phyloP scores from a whole-genome alignment of 2,329 filamentous ascomycete species.

The Pseudogymnoascus sp. region DNA sequence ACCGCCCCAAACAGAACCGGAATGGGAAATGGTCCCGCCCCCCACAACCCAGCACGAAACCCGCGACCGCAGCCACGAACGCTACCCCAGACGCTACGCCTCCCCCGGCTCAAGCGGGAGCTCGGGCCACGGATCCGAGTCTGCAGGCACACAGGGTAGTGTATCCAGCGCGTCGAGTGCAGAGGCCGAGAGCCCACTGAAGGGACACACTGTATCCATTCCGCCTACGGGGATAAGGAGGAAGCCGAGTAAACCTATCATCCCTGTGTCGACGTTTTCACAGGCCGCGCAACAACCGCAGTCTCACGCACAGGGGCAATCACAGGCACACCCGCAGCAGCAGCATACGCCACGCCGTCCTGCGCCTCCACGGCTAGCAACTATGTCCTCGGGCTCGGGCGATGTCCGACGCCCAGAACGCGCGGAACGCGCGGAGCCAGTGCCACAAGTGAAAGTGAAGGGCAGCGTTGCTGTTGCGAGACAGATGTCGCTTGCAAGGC shows the following conservation, averaged over 20 bases:
- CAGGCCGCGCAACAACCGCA: neutral
- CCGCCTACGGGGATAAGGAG: neutral
- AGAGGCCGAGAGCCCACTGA: neutral
- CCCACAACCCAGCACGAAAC: neutral
- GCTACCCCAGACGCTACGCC: neutral
- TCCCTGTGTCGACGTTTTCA: neutral
- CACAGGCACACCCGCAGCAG: neutral
- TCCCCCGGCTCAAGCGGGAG: neutral
- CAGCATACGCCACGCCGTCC: neutral
- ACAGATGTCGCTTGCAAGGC: neutral
- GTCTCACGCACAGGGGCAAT: neutral
- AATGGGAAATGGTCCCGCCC: neutral
- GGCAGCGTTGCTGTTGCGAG: neutral
- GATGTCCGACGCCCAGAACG: neutral
- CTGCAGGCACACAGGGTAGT: neutral
- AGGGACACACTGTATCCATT: neutral
- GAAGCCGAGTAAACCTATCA: neutral
- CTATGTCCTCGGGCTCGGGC: neutral
- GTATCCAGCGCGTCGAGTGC: neutral
- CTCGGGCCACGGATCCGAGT: neutral
- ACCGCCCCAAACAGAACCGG: conserved; percentile 21
- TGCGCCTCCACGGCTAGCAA: neutral
- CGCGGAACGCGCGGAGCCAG: neutral
- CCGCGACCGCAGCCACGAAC: neutral
- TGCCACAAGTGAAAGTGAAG: neutral